These are phyloP conservation scores for Diaporthe sp. DNA, from an alignment of 2,329 filamentous ascomycete genomes.

Conservation along the genomic window DNA sequence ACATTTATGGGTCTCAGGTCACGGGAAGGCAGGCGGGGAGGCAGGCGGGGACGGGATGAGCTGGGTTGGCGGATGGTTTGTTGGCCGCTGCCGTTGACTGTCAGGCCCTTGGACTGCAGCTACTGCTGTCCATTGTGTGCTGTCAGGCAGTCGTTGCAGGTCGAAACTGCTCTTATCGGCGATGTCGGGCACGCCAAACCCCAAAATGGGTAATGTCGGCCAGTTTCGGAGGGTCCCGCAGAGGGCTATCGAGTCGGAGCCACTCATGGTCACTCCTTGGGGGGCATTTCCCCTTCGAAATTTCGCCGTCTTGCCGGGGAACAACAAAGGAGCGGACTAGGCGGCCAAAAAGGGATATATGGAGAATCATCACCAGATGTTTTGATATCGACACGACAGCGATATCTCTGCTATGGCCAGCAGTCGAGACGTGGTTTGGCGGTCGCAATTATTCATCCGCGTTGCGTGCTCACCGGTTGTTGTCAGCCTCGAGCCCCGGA, in stretches of 20 bases:
- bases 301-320: too few relatives aligned
- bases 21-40: not conserved
- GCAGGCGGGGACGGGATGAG: not conserved
- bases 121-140: not conserved
- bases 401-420: not conserved
- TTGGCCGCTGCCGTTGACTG: not conserved
- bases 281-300: not conserved
- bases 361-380: slow-evolving; percentile 24
- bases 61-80: slow-evolving; percentile 4
- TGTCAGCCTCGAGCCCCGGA: not conserved
- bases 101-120: not conserved
- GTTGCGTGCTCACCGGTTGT: slow-evolving; percentile 22
- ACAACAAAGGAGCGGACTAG: not conserved
- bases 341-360: slow-evolving; percentile 3
- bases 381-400: not conserved
- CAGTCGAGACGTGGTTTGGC: not conserved
- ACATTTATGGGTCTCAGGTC: slow-evolving; percentile 20
- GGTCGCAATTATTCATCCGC: slow-evolving; percentile 9
- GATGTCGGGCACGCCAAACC: slow-evolving; percentile 25
- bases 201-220: slow-evolving; percentile 34
- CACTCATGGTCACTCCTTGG: not conserved
- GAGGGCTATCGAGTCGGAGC: not conserved
- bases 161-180: slow-evolving; percentile 25
- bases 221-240: slow-evolving; percentile 25
- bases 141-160: not conserved